Base-by-base conservation (phyloP, 441 rosid genomes). In the Brassica balearica region DNA sequence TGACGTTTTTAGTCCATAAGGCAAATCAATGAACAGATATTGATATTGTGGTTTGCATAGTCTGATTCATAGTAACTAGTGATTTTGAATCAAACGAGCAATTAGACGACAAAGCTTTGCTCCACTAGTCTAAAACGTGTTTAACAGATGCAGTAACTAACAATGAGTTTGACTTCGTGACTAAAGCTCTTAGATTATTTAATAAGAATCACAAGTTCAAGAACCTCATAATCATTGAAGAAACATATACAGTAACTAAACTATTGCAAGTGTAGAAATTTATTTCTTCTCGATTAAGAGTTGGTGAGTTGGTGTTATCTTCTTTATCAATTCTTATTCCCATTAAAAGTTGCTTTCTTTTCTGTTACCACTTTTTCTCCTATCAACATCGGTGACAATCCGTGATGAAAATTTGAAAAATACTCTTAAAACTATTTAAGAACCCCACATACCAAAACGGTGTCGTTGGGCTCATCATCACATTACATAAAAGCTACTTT, bases 341-440 rank as follows among this genome's bases (percentile, higher is more conserved):
- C 22, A 64, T 0, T 9, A 34, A 12, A 20, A 34, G 64, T 8
- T 14, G 25, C 38, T 34, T 22, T 9, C 20, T 59, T 2, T 65
- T 27, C 62, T 27, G 6, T 67, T 2, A 4, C 34, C 11, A 69
- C 51, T 19, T 69, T 65, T 62, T 32, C n/a, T 2, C 43, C 55
- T 6, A 20, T 69, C 75, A 70, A 38, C 64, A 69, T 77, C 74
- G 29, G 43, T 34, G 69, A 69, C 63, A 61, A 41, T 61, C 69
- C 55, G 63, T 76, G 75, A n/a, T 51, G 25, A 14, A 62, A 32
- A 12, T 4, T 66, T 38, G 10, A 1, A 73, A 63, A 25, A 25
- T 15, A 15, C 17, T 15, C 17, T 15, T 15, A 15, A 15, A 17
- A 46, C 38, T 20, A 22, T 32, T 15, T 14, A 29, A 27, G 20